A percentile compares a stretch with the other conserved stretches of the same genome.
phyloP scores from a whole-genome alignment of 768 basidiomycete species.

The Rhodosporidiobolus sp. region DNA sequence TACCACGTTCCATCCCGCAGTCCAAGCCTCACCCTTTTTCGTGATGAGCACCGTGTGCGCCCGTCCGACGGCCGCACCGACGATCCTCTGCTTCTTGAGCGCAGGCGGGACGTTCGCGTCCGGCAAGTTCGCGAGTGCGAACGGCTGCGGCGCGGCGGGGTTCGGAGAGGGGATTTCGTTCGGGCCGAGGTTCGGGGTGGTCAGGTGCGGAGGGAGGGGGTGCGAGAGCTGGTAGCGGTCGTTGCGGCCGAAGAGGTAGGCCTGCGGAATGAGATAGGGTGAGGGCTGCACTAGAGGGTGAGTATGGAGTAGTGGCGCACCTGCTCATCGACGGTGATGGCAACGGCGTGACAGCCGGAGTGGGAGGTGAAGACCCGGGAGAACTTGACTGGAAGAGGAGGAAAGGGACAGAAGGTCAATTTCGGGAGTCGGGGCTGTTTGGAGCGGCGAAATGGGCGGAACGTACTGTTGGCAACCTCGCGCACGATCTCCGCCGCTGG shows the following conservation, averaged over 20 bases:
- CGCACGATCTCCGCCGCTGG: slow-evolving; percentile 84
- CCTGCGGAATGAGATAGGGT: slow-evolving; percentile 57
- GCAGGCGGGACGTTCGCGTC: slow-evolving; percentile 61
- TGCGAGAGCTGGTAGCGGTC: slow-evolving; percentile 44
- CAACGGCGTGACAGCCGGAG: slow-evolving; percentile 70
- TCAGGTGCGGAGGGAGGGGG: slow-evolving; percentile 20
- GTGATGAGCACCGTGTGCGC: slow-evolving; percentile 79
- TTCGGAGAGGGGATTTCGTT: slow-evolving; percentile 19
- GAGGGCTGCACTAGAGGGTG: not conserved
- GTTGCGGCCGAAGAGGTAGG: slow-evolving; percentile 88
- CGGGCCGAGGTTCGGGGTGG: slow-evolving; percentile 8
- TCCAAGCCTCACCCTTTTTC: slow-evolving; percentile 77
- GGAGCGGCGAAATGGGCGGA: not conserved
- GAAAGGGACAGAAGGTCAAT: too few species aligned
- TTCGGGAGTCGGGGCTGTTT: not conserved
- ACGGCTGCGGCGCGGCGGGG: slow-evolving; percentile 61
- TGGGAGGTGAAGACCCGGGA: slow-evolving; percentile 54
- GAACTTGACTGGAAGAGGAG: slow-evolving; percentile 33
- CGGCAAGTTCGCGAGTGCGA: slow-evolving; percentile 58
- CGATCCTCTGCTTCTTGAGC: slow-evolving; percentile 57
- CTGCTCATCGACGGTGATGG: slow-evolving; percentile 54
- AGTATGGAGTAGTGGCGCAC: slow-evolving; percentile 43
- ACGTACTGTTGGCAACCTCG: slow-evolving; percentile 64
- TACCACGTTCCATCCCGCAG: slow-evolving; percentile 71
- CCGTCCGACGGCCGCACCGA: slow-evolving; percentile 77